Percentiles rank a stretch among this genome's conserved stretches.
Conservation (phyloP, 129 eudicot genomes). For the Scalesia atractyloides region DNA sequence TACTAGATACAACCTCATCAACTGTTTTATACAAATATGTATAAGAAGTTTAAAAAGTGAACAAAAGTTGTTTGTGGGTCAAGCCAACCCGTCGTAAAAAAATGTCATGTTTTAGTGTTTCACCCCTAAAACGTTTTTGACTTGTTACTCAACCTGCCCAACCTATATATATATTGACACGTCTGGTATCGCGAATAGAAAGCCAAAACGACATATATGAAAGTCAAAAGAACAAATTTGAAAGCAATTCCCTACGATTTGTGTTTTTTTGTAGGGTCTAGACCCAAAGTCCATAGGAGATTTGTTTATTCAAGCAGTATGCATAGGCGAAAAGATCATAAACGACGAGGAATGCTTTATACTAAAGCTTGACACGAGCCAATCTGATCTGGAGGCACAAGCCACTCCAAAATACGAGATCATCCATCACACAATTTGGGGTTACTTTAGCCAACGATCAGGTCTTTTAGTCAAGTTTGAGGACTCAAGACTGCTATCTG, state of each 20-base stretch:
- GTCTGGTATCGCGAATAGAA: neutral
- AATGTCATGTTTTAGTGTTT: neutral
- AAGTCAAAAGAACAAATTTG: neutral
- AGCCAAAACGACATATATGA: constrained; percentile 4
- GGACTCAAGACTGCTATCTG: constrained; percentile 76
- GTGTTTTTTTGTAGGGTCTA: constrained; percentile 49
- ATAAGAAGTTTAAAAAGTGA: neutral
- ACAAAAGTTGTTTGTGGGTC: neutral
- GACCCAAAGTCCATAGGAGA: constrained; percentile 75
- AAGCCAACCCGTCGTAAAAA: neutral
- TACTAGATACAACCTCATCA: neutral
- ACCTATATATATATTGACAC: neutral
- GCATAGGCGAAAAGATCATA: constrained; percentile 91
- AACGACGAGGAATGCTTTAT: constrained; percentile 88
- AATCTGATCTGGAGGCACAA: constrained; percentile 80
- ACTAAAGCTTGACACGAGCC: constrained; percentile 74
- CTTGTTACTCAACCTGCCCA: neutral
- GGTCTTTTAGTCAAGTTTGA: constrained; percentile 88
- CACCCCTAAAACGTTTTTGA: neutral
- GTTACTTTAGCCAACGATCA: constrained; percentile 98
- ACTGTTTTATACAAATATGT: too few relatives aligned
- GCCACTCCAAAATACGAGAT: constrained; percentile 68
- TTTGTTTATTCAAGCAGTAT: constrained; percentile 78
- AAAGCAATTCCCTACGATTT: neutral
- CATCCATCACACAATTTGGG: constrained; percentile 95